Evolutionary conservation across 148 eudicot genomes (phyloP).

Genomic region (Rhododendron vialii): DNA sequence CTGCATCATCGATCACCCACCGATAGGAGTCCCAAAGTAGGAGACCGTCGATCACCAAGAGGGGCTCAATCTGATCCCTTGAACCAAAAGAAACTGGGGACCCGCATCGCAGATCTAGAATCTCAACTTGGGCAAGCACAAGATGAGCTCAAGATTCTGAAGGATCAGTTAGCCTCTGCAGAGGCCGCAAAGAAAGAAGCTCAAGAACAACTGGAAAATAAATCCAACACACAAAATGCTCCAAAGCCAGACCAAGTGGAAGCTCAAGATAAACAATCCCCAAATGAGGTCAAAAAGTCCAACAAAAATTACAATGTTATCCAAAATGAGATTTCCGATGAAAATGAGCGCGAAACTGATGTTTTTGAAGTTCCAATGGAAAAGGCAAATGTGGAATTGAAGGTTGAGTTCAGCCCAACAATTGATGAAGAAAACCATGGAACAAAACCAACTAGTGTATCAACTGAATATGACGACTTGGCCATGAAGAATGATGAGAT

Average conservation of each 20-base stretch:
- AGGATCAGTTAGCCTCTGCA: slow-evolving; percentile 64
- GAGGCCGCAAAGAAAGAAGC: slow-evolving; percentile 66
- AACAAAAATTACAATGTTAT: background rate
- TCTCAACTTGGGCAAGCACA: slow-evolving; percentile 92
- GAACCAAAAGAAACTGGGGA: slow-evolving; percentile 68
- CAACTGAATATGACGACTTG: slow-evolving; percentile 27
- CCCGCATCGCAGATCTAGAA: slow-evolving; percentile 73
- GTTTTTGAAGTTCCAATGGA: slow-evolving; percentile 84
- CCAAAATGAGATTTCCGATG: slow-evolving; percentile 26
- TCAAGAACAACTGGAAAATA: slow-evolving; percentile 53
- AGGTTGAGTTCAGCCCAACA: slow-evolving; percentile 13
- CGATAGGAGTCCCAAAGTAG: slow-evolving; percentile 54
- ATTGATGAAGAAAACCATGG: slow-evolving; percentile 24
- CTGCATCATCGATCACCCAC: slow-evolving; percentile 45
- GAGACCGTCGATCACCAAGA: slow-evolving; percentile 61
- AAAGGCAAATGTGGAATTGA: slow-evolving; percentile 24
- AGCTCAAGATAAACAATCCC: background rate
- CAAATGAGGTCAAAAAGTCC: background rate
- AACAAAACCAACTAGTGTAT: slow-evolving; percentile 16
- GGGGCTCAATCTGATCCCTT: slow-evolving; percentile 54
- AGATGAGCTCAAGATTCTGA: slow-evolving; percentile 71
- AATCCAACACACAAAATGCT: slow-evolving; percentile 21
- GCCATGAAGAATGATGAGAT: slow-evolving; percentile 47
- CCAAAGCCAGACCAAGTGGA: slow-evolving; percentile 4
- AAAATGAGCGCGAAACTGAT: slow-evolving; percentile 51